Base-by-base conservation (phyloP, 75 land plant genomes). In the Gnetum montanum region DNA sequence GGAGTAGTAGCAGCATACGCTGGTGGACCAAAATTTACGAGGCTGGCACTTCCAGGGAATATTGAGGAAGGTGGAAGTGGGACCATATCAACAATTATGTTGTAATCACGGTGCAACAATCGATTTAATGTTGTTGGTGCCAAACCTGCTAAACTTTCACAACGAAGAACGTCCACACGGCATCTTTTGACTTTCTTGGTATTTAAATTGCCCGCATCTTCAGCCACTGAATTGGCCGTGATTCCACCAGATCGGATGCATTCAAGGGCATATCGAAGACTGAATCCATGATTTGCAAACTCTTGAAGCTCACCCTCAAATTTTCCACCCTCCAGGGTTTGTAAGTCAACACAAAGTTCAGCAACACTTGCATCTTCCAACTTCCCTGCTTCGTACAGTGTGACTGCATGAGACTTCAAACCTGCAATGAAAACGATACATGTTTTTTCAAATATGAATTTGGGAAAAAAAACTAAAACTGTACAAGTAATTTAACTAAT, bases 251-350 rank as follows among this genome's bases (percentile, higher is more conserved):
- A 86, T 27, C 61, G 69, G n/a, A 95, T 77, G 45, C 97, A 95
- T 57, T 90, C 88, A 48, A 95, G 71, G 23, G 83, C 81, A 72
- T 76, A 76, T 4, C 99, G 80, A 26, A 95, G 88, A 49, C 99
- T 85, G 43, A 71, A 75, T 47, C 88, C 97, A 73, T 95, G 99
- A 62, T 95, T 86, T 26, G 94, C 96, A 78, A 95, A 95, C 65
- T 95, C 85, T 70, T 95, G 99, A 54, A 95, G 46, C 44, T 95
- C 99, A 54, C 99, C 99, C 60, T 95, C 99, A 78, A 95, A 80
- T 63, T 70, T 90, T 23, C 75, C 67, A 11, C 96, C 90, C 70
- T 95, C 99, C 60, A 95, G 69, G 54, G 78, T 60, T 44, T 69
- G 70, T 16, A 95, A 69, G 64, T 95, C 99, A 38, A 80, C 78